A percentile compares a stretch with the other conserved stretches of the same genome.
These are phyloP conservation scores for Psilocybe mexicana DNA, from an alignment of 1,284 basidiomycete genomes.

Conservation along the genomic window DNA sequence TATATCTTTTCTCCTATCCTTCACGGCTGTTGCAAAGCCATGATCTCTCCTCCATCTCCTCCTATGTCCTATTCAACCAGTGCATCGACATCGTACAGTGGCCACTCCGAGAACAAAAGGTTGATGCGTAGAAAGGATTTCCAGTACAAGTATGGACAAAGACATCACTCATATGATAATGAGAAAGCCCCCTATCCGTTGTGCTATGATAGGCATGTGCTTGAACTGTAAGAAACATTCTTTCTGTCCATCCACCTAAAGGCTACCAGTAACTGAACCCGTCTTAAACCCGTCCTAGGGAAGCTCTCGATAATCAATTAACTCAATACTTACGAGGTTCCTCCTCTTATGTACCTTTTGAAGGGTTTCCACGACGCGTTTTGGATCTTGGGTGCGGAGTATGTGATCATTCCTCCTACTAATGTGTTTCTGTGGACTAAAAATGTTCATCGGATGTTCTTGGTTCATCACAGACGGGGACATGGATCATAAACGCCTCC, in stretches of 20 bases:
- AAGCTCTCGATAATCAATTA: constrained; percentile 58
- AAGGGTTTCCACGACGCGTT: constrained; percentile 46
- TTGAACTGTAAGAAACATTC: constrained; percentile 58
- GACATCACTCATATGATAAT: constrained; percentile 63
- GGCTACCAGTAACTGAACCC: neutral
- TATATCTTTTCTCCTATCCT: neutral
- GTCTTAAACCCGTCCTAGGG: constrained; percentile 35
- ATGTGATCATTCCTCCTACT: constrained; percentile 21
- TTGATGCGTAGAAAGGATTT: constrained; percentile 50
- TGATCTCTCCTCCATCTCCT: constrained; percentile 15
- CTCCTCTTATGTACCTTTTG: constrained; percentile 57
- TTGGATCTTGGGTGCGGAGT: constrained; percentile 76
- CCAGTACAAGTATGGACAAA: constrained; percentile 63
- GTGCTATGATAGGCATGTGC: constrained; percentile 61
- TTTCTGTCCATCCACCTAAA: neutral
- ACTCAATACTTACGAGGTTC: constrained; percentile 48
- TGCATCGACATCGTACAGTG: constrained; percentile 22
- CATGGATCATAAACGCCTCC: constrained; percentile 72
- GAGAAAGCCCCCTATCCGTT: constrained; percentile 78
- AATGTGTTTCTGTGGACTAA: neutral
- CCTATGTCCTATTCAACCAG: constrained; percentile 15
- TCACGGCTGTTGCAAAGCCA: neutral
- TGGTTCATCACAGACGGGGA: constrained; percentile 52
- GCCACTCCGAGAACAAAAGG: constrained; percentile 29
- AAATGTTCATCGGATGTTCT: constrained; percentile 4